These are phyloP conservation scores for Gynostemma pentaphyllum DNA, from an alignment of 306 rosid species.

Conservation along the genomic window DNA sequence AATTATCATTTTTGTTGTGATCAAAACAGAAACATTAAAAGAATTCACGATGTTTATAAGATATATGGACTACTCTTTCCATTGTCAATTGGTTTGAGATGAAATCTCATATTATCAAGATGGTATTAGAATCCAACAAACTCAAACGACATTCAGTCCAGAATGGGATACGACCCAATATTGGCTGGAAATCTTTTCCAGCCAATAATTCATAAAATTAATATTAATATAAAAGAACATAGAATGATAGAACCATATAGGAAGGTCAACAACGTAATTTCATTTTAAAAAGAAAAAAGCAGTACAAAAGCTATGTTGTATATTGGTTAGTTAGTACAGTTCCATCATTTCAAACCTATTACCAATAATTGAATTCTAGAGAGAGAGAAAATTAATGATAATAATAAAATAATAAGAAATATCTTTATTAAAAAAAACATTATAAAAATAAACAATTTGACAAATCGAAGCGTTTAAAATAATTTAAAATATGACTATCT, in stretches of 20 bases:
- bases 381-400: slow-evolving; percentile 6
- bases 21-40: too few species aligned
- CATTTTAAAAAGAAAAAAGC: not conserved
- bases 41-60: too few species aligned
- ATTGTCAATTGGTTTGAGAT: too few species aligned
- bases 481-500: slow-evolving; percentile 15
- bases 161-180: too few species aligned
- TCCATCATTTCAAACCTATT: not conserved
- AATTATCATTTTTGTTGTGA: too few species aligned
- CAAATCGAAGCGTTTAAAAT: slow-evolving; percentile 15
- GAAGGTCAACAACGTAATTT: not conserved
- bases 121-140: too few species aligned
- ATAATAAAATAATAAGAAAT: slow-evolving; percentile 11
- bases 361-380: slow-evolving; percentile 21
- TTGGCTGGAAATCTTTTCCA: too few species aligned
- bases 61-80: too few species aligned
- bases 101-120: too few species aligned
- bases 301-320: not conserved
- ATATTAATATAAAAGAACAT: too few species aligned
- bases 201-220: too few species aligned
- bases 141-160: too few species aligned
- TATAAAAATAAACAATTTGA: slow-evolving; percentile 24
- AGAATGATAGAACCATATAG: not conserved
- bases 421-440: not conserved
- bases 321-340: not conserved